Conservation (phyloP, 2,329 filamentous ascomycete species). For the Dothideomycetes sp. region DNA sequence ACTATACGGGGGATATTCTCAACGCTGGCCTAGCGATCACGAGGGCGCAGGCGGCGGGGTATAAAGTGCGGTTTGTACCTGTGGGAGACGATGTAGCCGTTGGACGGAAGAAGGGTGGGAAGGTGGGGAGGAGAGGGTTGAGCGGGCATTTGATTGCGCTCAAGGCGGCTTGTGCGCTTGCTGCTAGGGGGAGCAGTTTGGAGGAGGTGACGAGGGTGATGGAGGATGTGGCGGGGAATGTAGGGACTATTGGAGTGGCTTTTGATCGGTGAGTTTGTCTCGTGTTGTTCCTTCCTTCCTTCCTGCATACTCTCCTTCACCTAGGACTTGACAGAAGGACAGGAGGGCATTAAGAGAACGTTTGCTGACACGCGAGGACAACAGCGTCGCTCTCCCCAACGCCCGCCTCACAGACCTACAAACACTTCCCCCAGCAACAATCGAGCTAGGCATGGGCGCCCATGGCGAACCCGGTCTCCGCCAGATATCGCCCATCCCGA, state of each 20-base stretch:
- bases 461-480: slow-evolving; percentile 55
- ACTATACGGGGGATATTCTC: slow-evolving; percentile 54
- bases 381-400: slow-evolving; percentile 25
- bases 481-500: slow-evolving; percentile 39
- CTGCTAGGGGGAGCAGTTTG: slow-evolving; percentile 18
- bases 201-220: slow-evolving; percentile 24
- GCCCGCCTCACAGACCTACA: slow-evolving; percentile 52
- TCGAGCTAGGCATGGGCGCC: slow-evolving; percentile 56
- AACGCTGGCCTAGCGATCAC: slow-evolving; percentile 52
- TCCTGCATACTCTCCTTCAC: too few relatives aligned
- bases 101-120: slow-evolving; percentile 41
- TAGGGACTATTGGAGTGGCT: slow-evolving; percentile 24
- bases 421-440: slow-evolving; percentile 37
- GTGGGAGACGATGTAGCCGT: slow-evolving; percentile 57
- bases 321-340: too few relatives aligned
- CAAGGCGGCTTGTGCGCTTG: slow-evolving; percentile 50
- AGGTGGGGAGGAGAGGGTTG: slow-evolving; percentile 51
- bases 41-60: slow-evolving; percentile 44
- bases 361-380: too few relatives aligned
- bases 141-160: slow-evolving; percentile 51
- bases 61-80: slow-evolving; percentile 46
- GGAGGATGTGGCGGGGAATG: slow-evolving; percentile 25
- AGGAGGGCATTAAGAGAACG: too few relatives aligned
- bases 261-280: slow-evolving; percentile 21
- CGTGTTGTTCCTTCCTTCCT: too few relatives aligned